Evolutionary conservation across 345 rosid species (phyloP).

Genomic region (Angophora floribunda): DNA sequence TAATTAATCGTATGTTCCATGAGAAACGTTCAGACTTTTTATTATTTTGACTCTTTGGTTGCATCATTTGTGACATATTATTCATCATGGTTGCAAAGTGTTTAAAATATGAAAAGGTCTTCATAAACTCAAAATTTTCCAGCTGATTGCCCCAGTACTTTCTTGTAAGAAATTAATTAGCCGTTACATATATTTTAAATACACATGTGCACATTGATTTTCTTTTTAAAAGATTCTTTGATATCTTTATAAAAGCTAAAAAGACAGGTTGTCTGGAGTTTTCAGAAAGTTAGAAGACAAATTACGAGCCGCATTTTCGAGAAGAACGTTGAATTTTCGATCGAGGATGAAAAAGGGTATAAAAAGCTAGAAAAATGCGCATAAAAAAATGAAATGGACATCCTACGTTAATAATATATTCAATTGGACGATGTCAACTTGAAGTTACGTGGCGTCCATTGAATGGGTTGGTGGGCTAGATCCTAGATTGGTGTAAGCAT

Average conservation of each 20-base stretch:
- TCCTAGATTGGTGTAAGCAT: neutral
- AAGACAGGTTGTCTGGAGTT: neutral
- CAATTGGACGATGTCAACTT: neutral
- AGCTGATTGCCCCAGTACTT: neutral
- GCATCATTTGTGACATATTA: neutral
- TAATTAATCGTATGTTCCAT: neutral
- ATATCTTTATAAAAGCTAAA: neutral
- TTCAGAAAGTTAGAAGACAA: neutral
- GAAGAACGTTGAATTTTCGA: neutral
- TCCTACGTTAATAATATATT: neutral
- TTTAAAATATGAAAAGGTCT: neutral
- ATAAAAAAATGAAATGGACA: neutral
- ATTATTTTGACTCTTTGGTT: neutral
- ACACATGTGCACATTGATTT: neutral
- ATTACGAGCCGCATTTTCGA: neutral
- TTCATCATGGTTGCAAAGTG: neutral
- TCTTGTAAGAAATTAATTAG: neutral
- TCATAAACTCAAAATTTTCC: neutral
- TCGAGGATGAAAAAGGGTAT: neutral
- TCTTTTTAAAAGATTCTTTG: neutral
- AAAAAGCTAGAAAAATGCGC: neutral
- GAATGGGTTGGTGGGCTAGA: neutral
- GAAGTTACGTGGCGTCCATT: neutral
- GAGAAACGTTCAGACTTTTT: neutral
- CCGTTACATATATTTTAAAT: neutral